Evolutionary conservation across 805 yeast genomes (phyloP), one percentile per base, ranked within the genome.

Genomic region (Saccharomycopsis guyanensis): DNA sequence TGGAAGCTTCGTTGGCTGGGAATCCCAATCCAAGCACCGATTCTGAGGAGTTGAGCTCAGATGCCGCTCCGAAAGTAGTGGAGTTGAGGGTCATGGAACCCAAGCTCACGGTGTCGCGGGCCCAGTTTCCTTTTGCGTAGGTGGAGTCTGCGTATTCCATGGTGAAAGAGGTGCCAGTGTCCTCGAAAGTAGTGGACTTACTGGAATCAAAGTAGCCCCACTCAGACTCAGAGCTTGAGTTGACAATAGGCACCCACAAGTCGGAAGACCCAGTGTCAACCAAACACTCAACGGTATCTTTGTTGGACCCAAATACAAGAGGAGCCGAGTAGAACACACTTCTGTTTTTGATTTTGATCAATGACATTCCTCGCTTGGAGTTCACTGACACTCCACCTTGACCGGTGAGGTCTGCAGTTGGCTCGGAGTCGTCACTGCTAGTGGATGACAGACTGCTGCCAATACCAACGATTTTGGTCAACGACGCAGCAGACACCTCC

Each of bases 221-320:
- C 13, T 32, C 20, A 38, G 40, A 13, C 40, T 33, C 3, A 12
- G 12, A n/a, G 29, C 25, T 13, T 13, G 3, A 15, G n/a, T 37
- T 16, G 10, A 23, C 15, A 13, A 38, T 32, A 16, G 53, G 47
- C 16, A 59, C 60, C 65, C 65, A 62, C 23, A 61, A 54, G 38
- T 61, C 65, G 3, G 62, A 53, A 3, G 65, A 61, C 2, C 66
- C 66, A 2, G 65, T 60, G 44, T 63, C 66, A n/a, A 63, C 34
- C 36, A 58, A 44, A 3, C 57, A 52, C 7, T 47, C 45, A 4
- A 55, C 43, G 12, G 20, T 15, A 19, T 44, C 31, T 20, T 38
- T 24, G 7, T 35, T 22, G 5, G 53, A 47, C 6, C 50, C 50
- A 4, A 47, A 5, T 32, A 32, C 24, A 32, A 46, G 33, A 6